These are phyloP conservation scores for Aphanomyces stellatus DNA, from an alignment of 352 stramenopile genomes.

Conservation along the genomic window DNA sequence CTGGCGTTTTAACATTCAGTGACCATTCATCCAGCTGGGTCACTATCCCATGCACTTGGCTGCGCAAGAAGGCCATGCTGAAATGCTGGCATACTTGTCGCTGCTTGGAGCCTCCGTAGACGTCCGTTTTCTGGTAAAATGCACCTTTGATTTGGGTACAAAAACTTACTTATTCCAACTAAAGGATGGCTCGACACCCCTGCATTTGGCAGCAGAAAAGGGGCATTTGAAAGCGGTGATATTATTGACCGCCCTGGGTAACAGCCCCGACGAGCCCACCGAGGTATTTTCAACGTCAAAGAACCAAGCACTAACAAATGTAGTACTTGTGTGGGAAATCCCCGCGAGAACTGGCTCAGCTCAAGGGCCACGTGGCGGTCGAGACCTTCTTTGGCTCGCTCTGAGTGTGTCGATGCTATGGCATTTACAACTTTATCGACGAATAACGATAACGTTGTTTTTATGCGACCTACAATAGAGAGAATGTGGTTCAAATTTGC, in stretches of 20 bases:
- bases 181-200: not conserved
- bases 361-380: not conserved
- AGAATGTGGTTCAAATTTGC: too few species aligned
- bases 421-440: too few species aligned
- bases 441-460: too few species aligned
- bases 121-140: too few species aligned
- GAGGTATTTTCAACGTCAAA: not conserved
- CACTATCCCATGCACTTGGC: not conserved
- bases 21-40: too few species aligned
- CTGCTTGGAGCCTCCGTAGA: not conserved
- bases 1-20: too few species aligned
- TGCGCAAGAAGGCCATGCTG: not conserved
- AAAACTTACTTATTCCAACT: too few species aligned
- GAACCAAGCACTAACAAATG: not conserved
- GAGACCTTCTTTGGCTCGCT: not conserved
- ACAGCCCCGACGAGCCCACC: not conserved
- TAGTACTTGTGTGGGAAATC: slow-evolving; percentile 3
- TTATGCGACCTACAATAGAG: too few species aligned
- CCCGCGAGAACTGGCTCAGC: not conserved
- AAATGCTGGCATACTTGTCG: not conserved
- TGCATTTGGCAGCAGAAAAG: slow-evolving; percentile 6
- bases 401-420: too few species aligned
- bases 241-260: not conserved
- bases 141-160: too few species aligned
- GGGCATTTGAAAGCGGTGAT: not conserved